Evolutionary conservation across 2,329 filamentous ascomycete genomes (phyloP), one percentile per base, ranked within the genome.

Genomic region (Arachnomyces sp.): DNA sequence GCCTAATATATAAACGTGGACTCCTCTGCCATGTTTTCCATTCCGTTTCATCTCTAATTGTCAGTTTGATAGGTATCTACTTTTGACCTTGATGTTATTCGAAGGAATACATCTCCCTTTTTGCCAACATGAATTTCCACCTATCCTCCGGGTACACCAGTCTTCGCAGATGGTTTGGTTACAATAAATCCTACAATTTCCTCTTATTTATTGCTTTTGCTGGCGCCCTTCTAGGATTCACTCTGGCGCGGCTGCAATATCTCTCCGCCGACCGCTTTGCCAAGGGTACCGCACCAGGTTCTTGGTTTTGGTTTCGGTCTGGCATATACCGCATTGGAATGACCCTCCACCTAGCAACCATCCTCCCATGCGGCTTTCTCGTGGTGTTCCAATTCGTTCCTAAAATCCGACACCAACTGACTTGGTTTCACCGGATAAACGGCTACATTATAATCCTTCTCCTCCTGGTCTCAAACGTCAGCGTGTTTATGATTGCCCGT

Each of bases 391-490:
- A 71, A 43, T 71, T 71, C 51, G 52, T 63, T 0, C 68, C 67
- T 1, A 49, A 57, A 17, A 62, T 70, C 36, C 59, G 68, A 1
- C 66, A 75, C 47, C 72, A 66, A 47, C 51, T 60, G 38, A 59
- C 77, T 1, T 43, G 74, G 2, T 54, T 81, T 15, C 80, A 84
- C 51, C 72, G 78, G 1, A 66, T 82, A 40, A 77, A 72, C 38
- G 80, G 80, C 1, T 81, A 81, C 44, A 28, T 73, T 3, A 54
- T 78, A n/a, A n/a, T n/a, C n/a, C n/a, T n/a, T n/a, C n/a, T n/a
- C 0, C 61, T 72, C 2, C 18, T 71, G 0, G 40, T 72, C 3
- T 61, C 63, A 11, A 69, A 71, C 2, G 61, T 62, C 0, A 73
- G 72, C 0, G 75, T 71, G 0, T 45, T 80, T 1, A 73, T 81